phyloP scores from a whole-genome alignment of 1,284 basidiomycete species.

The Ustilago cynodontis region DNA sequence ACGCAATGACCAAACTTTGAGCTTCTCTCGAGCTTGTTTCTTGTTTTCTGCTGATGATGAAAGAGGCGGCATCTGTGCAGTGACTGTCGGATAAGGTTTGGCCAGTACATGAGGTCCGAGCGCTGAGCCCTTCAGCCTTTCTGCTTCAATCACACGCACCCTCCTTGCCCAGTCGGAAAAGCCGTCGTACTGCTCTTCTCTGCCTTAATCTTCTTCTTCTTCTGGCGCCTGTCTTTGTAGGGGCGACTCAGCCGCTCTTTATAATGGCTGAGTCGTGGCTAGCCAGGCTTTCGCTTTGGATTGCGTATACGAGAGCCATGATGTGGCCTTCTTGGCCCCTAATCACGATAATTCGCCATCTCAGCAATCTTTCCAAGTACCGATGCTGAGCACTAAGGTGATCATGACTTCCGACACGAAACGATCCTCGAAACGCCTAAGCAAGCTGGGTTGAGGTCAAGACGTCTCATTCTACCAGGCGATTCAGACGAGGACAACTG shows the following conservation, averaged over 20 bases:
- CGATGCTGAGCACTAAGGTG: neutral
- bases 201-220: neutral
- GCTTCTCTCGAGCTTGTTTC: no score
- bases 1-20: no score
- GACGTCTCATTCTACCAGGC: neutral
- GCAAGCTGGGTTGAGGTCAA: no score
- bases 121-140: neutral
- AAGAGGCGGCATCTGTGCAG: no score
- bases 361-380: no score
- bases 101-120: neutral
- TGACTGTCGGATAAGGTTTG: neutral
- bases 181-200: neutral
- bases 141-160: neutral
- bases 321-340: neutral
- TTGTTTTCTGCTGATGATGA: no score
- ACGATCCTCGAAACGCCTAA: neutral
- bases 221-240: neutral
- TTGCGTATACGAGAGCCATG: no score
- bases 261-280: no score
- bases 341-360: no score
- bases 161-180: neutral
- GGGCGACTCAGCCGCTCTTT: no score
- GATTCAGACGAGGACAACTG: neutral
- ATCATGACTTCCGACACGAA: neutral
- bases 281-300: no score